phyloP scores from a whole-genome alignment of 2,329 filamentous ascomycete species.

The Monilinia vaccinii-corymbosi region DNA sequence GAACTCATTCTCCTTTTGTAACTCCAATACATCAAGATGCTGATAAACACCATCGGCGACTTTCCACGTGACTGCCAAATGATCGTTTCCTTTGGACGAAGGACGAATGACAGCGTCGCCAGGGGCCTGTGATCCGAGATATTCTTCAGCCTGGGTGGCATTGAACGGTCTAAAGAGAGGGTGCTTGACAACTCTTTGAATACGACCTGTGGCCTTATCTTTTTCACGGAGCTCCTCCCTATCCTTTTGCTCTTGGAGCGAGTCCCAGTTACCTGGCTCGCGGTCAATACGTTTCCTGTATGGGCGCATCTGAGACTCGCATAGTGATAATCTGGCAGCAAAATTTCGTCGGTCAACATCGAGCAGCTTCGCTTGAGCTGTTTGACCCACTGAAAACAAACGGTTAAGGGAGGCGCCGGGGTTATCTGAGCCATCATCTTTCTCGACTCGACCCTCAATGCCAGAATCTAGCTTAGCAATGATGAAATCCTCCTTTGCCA shows the following conservation, averaged over 20 bases:
- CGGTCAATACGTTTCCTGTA: conserved; percentile 62
- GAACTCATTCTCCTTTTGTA: conserved; percentile 96
- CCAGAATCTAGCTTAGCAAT: conserved; percentile 92
- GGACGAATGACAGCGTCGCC: conserved; percentile 94
- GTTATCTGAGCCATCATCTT: conserved; percentile 68
- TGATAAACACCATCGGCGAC: conserved; percentile 94
- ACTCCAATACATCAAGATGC: conserved; percentile 92
- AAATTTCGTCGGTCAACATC: conserved; percentile 84
- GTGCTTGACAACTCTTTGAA: conserved; percentile 94
- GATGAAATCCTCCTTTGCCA: conserved; percentile 86
- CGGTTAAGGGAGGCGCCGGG: conserved; percentile 61
- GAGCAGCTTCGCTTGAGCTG: conserved; percentile 76
- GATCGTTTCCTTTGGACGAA: conserved; percentile 89
- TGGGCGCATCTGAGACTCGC: conserved; percentile 71
- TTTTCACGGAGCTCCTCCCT: conserved; percentile 78
- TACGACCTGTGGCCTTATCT: conserved; percentile 74
- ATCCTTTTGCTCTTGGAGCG: conserved; percentile 69
- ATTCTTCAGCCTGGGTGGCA: conserved; percentile 85
- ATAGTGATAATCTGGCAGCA: conserved; percentile 71
- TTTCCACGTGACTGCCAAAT: conserved; percentile 96
- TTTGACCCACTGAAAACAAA: conserved; percentile 71
- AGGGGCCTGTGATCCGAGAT: conserved; percentile 71
- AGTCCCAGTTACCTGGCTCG: conserved; percentile 78
- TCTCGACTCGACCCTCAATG: conserved; percentile 79
- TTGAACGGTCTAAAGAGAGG: conserved; percentile 94